Base-by-base conservation (phyloP, 2,329 filamentous ascomycete genomes). In the Annulohypoxylon truncatum region DNA sequence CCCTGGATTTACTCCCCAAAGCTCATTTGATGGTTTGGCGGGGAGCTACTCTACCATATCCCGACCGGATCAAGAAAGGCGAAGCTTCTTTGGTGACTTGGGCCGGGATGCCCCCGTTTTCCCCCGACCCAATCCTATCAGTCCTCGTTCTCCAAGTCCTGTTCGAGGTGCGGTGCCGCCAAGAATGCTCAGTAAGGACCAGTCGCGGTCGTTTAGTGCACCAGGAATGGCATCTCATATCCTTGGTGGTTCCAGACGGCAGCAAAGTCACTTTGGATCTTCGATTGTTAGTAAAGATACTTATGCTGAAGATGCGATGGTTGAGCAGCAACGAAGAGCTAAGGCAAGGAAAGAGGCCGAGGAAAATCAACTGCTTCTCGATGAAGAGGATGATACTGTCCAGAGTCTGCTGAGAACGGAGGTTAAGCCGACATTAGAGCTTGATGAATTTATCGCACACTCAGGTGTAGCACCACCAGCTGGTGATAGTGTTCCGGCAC, bases 101-200 rank as follows among this genome's bases (percentile, higher is more conserved):
- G 78, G 78, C 61, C 81, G 81, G 38, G 83, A 81, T 40, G 82
- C 81, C 15, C 85, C 87, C 0, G 67, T 84, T 22, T 86, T 92
- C 59, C 80, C 87, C 8, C 86, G 85, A 31, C 81, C 86, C 22
- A 82, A 77, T 31, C 81, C 80, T 18, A 80, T 82, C n/a, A 90
- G 87, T 69, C 90, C 91, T 48, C 87, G 90, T 33, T 93, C 91
- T 8, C 91, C 92, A 1, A 94, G 91, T 69, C 91, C 92, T 1
- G 80, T 92, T 24, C 87, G 90, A 31, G 82, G 83, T 55, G 83
- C 86, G 40, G 78, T 88, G 28, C 87, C 88, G 29, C 77, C 80
- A 64, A 82, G 84, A 71, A 72, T 85, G 26, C 71, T 83, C 4
- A 78, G 83, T 56, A 79, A 82, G 20, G 87, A 89, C 28, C 77